Base-by-base conservation (phyloP, 495 filamentous ascomycete genomes). In the Friedmanniomyces simplex region DNA sequence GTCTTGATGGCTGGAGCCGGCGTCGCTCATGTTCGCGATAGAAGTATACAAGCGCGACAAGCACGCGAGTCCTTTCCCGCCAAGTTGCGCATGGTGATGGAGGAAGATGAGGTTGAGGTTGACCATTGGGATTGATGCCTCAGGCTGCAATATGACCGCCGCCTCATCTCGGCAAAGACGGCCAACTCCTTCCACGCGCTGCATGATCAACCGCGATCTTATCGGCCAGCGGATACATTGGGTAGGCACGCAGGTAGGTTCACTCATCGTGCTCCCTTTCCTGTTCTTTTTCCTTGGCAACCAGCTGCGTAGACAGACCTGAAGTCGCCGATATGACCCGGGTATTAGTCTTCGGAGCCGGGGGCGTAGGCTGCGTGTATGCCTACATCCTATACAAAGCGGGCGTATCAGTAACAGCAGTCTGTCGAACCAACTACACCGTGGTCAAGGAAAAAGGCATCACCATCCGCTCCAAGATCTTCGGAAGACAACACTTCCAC, bases 371-470 rank as follows among this genome's bases (percentile, higher is more conserved):
- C 30, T 66, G 73, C 0, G 69, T 78, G 16, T 78, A 78, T 36
- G 72, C 72, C 24, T 76, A 74, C 52, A 70, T 77, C 21, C 69
- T 84, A 1, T 63, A 76, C 50, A 64, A 67, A n/a, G 73, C 72
- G 20, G 66, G 69, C 0, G 74, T 71, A 3, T 56, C 48, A 0
- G 73, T 80, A 26, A 77, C 76, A 5, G 68, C 73, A 0, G 69
- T 83, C 8, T 74, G 79, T 51, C 74, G 81, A 21, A 79, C 77
- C 1, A 84, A 82, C 66, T 83, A 77, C 65, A 65, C 65, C 2
- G 67, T 61, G 3, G 77, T 77, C 28, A 63, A 66, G 26, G 51
- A 67, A 8, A 50, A 76, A 21, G 81, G 80, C n/a, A 77, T 80
- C 61, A 60, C 63, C 21, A 79, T 83, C 62, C 56, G 75, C 28